Percentiles rank a stretch among this genome's conserved stretches.
These are phyloP conservation scores for Fusarium armeniacum DNA, from an alignment of 2,329 filamentous ascomycete genomes.

Conservation along the genomic window DNA sequence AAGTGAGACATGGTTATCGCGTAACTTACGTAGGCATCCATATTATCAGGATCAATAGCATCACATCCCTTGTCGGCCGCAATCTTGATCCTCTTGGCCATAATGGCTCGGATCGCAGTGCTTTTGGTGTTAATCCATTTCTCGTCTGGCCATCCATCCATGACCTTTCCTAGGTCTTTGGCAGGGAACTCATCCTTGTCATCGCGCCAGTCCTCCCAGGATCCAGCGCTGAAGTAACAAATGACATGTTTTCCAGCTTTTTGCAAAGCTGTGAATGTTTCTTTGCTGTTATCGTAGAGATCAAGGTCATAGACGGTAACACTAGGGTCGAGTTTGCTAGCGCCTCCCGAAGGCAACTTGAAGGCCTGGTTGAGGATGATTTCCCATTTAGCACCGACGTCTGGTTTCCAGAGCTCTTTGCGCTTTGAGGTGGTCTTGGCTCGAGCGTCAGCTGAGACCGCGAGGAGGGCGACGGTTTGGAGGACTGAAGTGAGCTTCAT, in stretches of 20 bases:
- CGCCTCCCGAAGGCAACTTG: conserved; percentile 54
- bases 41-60: conserved; percentile 78
- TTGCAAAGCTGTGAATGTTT: conserved; percentile 66
- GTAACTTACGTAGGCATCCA: conserved; percentile 70
- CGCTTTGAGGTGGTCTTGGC: not conserved
- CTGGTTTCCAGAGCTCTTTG: conserved; percentile 62
- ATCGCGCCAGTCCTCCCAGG: conserved; percentile 72
- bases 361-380: conserved; percentile 66
- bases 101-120: conserved; percentile 71
- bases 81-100: conserved; percentile 69
- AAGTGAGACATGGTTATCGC: fast-evolving
- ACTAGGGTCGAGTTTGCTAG: conserved; percentile 54
- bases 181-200: conserved; percentile 69
- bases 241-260: conserved; percentile 72
- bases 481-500: not conserved
- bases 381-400: conserved; percentile 68
- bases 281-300: conserved; percentile 65
- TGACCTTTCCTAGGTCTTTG: conserved; percentile 68
- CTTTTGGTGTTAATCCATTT: conserved; percentile 73
- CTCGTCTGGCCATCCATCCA: conserved; percentile 76
- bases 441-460: not conserved
- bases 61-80: conserved; percentile 74
- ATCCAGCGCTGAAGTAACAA: conserved; percentile 81
- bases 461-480: not conserved
- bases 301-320: conserved; percentile 64